Evolutionary conservation across 768 basidiomycete genomes (phyloP).

Genomic region (Amanita inopinata): DNA sequence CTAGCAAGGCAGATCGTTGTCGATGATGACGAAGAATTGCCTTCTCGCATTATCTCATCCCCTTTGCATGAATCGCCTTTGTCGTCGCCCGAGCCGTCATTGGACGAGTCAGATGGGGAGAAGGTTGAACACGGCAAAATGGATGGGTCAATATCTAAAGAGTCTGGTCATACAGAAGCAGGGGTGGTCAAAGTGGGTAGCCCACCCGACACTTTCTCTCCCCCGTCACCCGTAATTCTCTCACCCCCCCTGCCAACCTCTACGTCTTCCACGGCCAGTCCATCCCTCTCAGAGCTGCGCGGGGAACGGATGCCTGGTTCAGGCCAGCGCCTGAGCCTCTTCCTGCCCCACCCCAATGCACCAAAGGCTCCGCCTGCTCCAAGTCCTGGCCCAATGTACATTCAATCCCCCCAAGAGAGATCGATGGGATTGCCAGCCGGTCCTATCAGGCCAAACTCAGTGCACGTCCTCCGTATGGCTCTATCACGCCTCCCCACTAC

Average conservation of each 20-base stretch:
- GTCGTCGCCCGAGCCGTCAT: slow-evolving; percentile 17
- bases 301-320: slow-evolving; percentile 20
- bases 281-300: slow-evolving; percentile 22
- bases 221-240: slow-evolving; percentile 6
- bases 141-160: slow-evolving; percentile 18
- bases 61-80: slow-evolving; percentile 13
- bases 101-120: slow-evolving; percentile 8
- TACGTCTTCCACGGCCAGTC: slow-evolving; percentile 14
- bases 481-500: slow-evolving; percentile 16
- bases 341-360: slow-evolving; percentile 37
- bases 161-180: neutral
- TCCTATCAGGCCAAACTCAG: slow-evolving; percentile 5
- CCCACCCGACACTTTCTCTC: neutral
- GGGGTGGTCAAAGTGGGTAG: neutral
- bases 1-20: slow-evolving; percentile 29
- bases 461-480: slow-evolving; percentile 22
- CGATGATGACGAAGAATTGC: slow-evolving; percentile 35
- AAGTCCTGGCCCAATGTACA: slow-evolving; percentile 56
- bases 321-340: slow-evolving; percentile 28
- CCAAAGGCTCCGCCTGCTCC: slow-evolving; percentile 27
- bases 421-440: slow-evolving; percentile 3
- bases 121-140: slow-evolving; percentile 16
- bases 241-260: slow-evolving; percentile 7
- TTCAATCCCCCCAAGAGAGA: slow-evolving; percentile 19
- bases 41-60: slow-evolving; percentile 16